Evolutionary conservation across 1,139 yeast species (phyloP), one percentile per base, ranked within the genome.

Genomic region (Eremothecium sinecaudum): DNA sequence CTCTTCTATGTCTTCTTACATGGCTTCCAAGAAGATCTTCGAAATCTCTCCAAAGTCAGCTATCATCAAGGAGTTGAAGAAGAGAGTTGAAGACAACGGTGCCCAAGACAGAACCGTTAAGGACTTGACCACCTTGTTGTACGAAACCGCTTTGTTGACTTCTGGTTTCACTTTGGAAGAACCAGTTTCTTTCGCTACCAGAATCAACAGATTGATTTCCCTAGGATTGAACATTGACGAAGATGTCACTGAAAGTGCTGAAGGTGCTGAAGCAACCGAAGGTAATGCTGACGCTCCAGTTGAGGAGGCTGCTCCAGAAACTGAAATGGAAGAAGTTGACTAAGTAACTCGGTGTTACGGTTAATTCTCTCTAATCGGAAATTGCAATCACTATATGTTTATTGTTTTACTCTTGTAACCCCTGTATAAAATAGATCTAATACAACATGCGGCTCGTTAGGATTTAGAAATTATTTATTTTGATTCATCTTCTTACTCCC

Each of bases 241-340:
- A 64, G 82, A 79, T 33, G 84, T 75, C 53, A 79, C 67, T 52
- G 70, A 61, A 40, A 66, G 41, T 38, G 54, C 61, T 34, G 53
- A 57, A 30, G 62, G 61, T 36, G 67, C 57, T 41, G 59, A 63
- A 34, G 64, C 74, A 45, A 60, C 75, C 38, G 71, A 73, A 44
- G 65, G 69, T 46, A 64, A 74, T 45, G 65, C 69, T 46, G 64
- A 74, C 45, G 65, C 69, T 46, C 61, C 76, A 44, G 62, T 75
- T 43, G 77, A 72, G 52, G 80, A 73, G 49, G 75, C 69, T 43
- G 75, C 75, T 54, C 79, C 73, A 57, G 97, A 86, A 72, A 80
- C 94, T 50, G 95, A 90, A 61, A 87, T 90, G 97, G 98, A 90
- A 75, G 98, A 90, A 71, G 96, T 90, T 64, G 98, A 90, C 69